phyloP scores from a whole-genome alignment of 495 filamentous ascomycete genomes.

The Delitschia confertaspora region DNA sequence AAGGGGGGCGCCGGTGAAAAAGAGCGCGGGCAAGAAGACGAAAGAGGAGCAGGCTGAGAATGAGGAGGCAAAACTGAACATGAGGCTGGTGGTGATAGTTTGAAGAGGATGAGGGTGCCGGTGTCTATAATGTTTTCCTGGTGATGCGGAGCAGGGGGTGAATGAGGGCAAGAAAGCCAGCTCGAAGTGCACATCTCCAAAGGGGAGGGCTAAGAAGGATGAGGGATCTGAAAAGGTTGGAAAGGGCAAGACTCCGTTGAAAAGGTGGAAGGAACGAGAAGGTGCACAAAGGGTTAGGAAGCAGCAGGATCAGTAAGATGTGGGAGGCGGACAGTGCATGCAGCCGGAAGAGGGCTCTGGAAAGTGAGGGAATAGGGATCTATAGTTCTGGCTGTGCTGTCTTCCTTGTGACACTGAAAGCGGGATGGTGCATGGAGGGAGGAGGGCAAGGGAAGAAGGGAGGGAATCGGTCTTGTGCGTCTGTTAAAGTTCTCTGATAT shows the following conservation, averaged over 20 bases:
- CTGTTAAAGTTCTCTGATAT: no score
- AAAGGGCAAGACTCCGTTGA: conserved; percentile 14
- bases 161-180: conserved; percentile 15
- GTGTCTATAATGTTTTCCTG: no score
- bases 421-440: no score
- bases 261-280: conserved; percentile 5
- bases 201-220: conserved; percentile 6
- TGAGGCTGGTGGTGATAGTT: not conserved
- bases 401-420: no score
- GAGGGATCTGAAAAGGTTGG: not conserved
- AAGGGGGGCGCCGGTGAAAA: conserved; percentile 33
- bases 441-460: no score
- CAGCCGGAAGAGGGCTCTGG: no score
- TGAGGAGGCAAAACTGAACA: conserved; percentile 16
- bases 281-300: not conserved
- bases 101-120: conserved; percentile 5
- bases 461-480: no score
- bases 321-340: no score
- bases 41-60: conserved; percentile 1
- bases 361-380: no score
- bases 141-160: conserved; percentile 14
- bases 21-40: not conserved
- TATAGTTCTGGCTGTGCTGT: no score
- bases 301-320: no score
- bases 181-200: conserved; percentile 8